A percentile compares a stretch with the other conserved stretches of the same genome.
These are phyloP conservation scores for Boletus reticuloceps DNA, from an alignment of 768 basidiomycete species.

Conservation along the genomic window DNA sequence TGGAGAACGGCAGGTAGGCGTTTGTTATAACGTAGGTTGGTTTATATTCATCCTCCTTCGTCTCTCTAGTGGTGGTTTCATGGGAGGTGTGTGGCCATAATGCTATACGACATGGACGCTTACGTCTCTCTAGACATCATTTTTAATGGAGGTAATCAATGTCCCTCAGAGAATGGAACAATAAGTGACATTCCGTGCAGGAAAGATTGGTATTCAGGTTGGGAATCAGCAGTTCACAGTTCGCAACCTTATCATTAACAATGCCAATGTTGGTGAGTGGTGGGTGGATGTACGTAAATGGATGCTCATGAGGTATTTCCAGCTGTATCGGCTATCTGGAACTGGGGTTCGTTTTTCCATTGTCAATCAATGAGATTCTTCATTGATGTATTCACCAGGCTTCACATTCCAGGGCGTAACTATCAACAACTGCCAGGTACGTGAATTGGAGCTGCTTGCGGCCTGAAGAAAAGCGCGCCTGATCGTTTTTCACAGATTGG, in stretches of 20 bases:
- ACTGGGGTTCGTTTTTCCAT: slow-evolving; percentile 36
- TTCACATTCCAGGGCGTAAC: slow-evolving; percentile 54
- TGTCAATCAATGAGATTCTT: background rate
- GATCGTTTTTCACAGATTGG: slow-evolving; percentile 33
- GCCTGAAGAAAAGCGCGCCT: background rate
- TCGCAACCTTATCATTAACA: slow-evolving; percentile 56
- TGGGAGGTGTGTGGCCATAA: slow-evolving; percentile 46
- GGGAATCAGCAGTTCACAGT: slow-evolving; percentile 82
- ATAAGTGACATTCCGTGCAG: background rate
- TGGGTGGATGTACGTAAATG: background rate
- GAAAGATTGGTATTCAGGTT: slow-evolving; percentile 60
- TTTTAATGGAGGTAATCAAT: slow-evolving; percentile 39
- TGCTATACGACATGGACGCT: background rate
- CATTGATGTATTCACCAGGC: slow-evolving; percentile 26
- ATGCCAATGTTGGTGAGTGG: slow-evolving; percentile 38
- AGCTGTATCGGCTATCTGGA: slow-evolving; percentile 36
- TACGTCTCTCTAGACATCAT: slow-evolving; percentile 31
- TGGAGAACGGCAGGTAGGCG: slow-evolving; percentile 66
- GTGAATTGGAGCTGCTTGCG: background rate
- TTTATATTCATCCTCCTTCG: background rate
- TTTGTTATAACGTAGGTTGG: background rate
- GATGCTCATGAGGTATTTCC: background rate
- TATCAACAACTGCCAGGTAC: slow-evolving; percentile 38
- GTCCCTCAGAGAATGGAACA: background rate
- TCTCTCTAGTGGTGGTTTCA: slow-evolving; percentile 39